Evolutionary conservation across 257 asterid species (phyloP).

Genomic region (Solanum megistacrolobum): DNA sequence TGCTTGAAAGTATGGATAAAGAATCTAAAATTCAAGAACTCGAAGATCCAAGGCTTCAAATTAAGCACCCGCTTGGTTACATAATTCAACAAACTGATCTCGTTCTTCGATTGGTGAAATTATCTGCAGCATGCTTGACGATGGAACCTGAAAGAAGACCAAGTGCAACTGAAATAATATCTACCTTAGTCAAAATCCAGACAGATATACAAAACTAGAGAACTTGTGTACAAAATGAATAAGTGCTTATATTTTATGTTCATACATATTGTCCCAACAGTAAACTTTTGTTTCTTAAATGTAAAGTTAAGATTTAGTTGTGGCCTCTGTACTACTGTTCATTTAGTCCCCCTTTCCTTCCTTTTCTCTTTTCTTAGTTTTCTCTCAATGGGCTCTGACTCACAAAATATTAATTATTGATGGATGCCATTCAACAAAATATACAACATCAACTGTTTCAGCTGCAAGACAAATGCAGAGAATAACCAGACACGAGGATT

Average conservation of each 20-base stretch:
- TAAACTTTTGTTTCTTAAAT: background rate
- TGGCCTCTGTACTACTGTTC: background rate
- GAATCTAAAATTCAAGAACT: slow-evolving; percentile 14
- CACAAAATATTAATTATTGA: background rate
- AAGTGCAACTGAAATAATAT: slow-evolving; percentile 39
- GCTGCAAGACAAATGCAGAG: background rate
- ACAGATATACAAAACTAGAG: slow-evolving; percentile 31
- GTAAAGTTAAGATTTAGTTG: background rate
- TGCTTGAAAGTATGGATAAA: slow-evolving; percentile 9
- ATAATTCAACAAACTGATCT: slow-evolving; percentile 41
- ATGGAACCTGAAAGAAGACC: slow-evolving; percentile 34
- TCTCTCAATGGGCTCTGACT: background rate
- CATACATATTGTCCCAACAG: background rate
- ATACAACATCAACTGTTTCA: background rate
- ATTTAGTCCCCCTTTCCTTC: background rate
- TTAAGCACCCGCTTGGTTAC: slow-evolving; percentile 50
- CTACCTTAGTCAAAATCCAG: slow-evolving; percentile 41
- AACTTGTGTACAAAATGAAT: slow-evolving; percentile 9
- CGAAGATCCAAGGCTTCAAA: slow-evolving; percentile 47
- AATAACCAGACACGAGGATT: background rate
- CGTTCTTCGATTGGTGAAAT: slow-evolving; percentile 30
- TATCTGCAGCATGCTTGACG: slow-evolving; percentile 41
- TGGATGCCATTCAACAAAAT: background rate
- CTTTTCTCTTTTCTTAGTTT: background rate
- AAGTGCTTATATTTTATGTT: background rate